phyloP scores from a whole-genome alignment of 2,329 filamentous ascomycete species.

The Aspergillus costaricaensis region DNA sequence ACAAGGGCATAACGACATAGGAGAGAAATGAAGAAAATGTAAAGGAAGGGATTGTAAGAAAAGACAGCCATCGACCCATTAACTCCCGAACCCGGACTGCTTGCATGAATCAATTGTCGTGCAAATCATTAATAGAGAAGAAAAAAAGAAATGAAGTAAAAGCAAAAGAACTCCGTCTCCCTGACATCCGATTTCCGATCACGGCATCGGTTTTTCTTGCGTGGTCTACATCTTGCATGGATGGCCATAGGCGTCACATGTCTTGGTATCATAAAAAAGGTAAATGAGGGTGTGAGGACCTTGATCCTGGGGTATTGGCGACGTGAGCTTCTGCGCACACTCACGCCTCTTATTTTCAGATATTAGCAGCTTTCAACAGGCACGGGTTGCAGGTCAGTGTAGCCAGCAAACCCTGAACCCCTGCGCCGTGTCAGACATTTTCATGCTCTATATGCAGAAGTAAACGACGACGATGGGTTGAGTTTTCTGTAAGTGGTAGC shows the following conservation, averaged over 20 bases:
- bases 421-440: not conserved
- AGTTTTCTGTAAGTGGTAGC: too few relatives aligned
- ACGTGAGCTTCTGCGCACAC: not conserved
- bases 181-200: slow-evolving; percentile 16
- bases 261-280: not conserved
- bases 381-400: not conserved
- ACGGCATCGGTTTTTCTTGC: slow-evolving; percentile 12
- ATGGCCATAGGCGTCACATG: slow-evolving; percentile 11
- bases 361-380: not conserved
- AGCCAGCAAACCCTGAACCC: not conserved
- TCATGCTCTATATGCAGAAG: not conserved
- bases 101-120: slow-evolving; percentile 19
- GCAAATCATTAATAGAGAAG: slow-evolving; percentile 19
- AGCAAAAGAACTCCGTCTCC: slow-evolving; percentile 20
- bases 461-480: slow-evolving; percentile 7
- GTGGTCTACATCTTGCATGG: slow-evolving; percentile 21
- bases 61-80: slow-evolving; percentile 14
- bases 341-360: not conserved
- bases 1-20: slow-evolving; percentile 1
- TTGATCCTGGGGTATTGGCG: not conserved
- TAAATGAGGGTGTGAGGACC: not conserved
- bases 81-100: slow-evolving; percentile 17
- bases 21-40: not conserved
- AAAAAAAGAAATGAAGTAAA: slow-evolving; percentile 14
- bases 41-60: not conserved